These are phyloP conservation scores for Nicotiana undulata DNA, from an alignment of 257 asterid genomes.

Conservation along the genomic window DNA sequence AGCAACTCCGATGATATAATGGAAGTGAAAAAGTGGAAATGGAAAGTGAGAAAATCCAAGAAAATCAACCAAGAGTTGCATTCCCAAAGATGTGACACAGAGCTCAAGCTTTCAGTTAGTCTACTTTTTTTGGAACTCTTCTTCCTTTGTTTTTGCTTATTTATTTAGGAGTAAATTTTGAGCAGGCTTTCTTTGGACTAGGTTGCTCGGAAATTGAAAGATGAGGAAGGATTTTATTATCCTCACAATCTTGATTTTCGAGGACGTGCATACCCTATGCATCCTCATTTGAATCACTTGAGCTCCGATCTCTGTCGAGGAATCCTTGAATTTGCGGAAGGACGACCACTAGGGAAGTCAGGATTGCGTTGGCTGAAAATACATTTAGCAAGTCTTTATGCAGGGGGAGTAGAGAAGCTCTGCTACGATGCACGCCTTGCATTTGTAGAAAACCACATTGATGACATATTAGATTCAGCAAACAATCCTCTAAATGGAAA, in stretches of 20 bases:
- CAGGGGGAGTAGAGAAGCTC: slow-evolving; percentile 84
- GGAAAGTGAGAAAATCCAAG: slow-evolving; percentile 70
- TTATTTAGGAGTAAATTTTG: slow-evolving; percentile 8
- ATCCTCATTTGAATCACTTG: slow-evolving; percentile 90
- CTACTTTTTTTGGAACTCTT: neutral
- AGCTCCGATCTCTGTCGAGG: slow-evolving; percentile 96
- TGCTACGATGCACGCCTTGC: slow-evolving; percentile 75
- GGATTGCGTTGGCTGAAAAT: slow-evolving; percentile 84
- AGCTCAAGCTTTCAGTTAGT: slow-evolving; percentile 87
- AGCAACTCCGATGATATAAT: slow-evolving; percentile 39
- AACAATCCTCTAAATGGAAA: slow-evolving; percentile 69
- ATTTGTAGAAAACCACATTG: slow-evolving; percentile 68
- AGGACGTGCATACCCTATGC: slow-evolving; percentile 99
- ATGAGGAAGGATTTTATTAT: slow-evolving; percentile 89
- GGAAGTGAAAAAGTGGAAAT: slow-evolving; percentile 73
- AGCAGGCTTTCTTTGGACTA: slow-evolving; percentile 27
- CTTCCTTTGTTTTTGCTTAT: neutral
- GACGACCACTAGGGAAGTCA: slow-evolving; percentile 74
- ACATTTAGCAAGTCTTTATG: slow-evolving; percentile 88
- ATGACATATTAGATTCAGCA: slow-evolving; percentile 83
- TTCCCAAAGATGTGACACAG: slow-evolving; percentile 83
- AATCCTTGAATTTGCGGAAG: slow-evolving; percentile 93
- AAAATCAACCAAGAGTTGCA: slow-evolving; percentile 85
- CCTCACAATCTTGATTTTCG: slow-evolving; percentile 98
- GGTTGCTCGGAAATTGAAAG: slow-evolving; percentile 96